Conservation (phyloP, 495 filamentous ascomycete species). For the Penicillium desertorum region DNA sequence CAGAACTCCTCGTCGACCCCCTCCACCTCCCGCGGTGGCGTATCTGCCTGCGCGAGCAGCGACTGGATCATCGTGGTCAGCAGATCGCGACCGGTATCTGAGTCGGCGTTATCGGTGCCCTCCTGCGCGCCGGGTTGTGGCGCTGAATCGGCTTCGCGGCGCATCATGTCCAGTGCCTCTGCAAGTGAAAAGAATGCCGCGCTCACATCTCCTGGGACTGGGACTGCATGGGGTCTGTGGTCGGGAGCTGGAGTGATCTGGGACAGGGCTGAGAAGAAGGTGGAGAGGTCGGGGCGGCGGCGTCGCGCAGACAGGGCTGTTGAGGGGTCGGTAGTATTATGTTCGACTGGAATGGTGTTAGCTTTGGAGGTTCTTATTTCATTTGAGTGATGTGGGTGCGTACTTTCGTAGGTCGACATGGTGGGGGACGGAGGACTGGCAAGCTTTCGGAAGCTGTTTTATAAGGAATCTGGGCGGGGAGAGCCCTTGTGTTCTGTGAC, state of each 20-base stretch:
- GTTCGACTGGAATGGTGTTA: conserved; percentile 63
- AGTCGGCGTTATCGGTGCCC: conserved; percentile 6
- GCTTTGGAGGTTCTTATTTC: neutral
- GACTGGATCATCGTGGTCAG: conserved; percentile 60
- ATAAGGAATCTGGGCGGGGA: conserved; percentile 14
- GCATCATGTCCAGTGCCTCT: conserved; percentile 56
- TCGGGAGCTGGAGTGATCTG: conserved; percentile 55
- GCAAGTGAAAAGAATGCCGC: conserved; percentile 61
- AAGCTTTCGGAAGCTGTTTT: conserved; percentile 7
- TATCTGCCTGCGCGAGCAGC: conserved; percentile 61
- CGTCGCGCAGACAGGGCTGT: conserved; percentile 34
- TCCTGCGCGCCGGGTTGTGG: conserved; percentile 13
- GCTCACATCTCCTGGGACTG: conserved; percentile 70
- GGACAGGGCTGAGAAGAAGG: conserved; percentile 77
- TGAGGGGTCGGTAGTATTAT: conserved; percentile 59
- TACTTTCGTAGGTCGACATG: conserved; percentile 62
- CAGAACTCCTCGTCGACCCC: conserved; percentile 81
- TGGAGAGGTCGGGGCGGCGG: conserved; percentile 79
- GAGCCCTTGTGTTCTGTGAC: conserved; percentile 21
- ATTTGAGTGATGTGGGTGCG: neutral
- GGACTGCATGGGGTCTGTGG: conserved; percentile 58
- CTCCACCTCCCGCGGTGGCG: conserved; percentile 64
- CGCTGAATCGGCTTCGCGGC: conserved; percentile 31
- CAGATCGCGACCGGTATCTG: conserved; percentile 41
- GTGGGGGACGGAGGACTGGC: conserved; percentile 15